Conservation (phyloP, 1,284 basidiomycete species). For the Amanita bisporigera region DNA sequence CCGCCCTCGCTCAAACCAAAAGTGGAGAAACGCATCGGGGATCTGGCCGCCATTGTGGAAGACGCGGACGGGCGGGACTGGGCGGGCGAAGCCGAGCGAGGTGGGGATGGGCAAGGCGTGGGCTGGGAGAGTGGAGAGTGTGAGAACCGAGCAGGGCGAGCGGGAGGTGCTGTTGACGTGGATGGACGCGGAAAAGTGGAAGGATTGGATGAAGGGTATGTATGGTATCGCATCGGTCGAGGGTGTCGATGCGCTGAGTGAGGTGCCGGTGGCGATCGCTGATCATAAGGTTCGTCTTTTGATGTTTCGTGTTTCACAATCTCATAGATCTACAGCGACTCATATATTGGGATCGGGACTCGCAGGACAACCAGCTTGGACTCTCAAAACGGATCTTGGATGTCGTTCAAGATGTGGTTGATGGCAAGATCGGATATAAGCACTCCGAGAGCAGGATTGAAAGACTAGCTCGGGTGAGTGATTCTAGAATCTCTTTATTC, state of each 20-base stretch:
- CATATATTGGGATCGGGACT: conserved; percentile 69
- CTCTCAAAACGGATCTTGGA: conserved; percentile 67
- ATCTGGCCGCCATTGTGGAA: conserved; percentile 73
- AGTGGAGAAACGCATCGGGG: conserved; percentile 55
- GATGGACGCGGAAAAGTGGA: conserved; percentile 85
- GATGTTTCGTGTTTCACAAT: conserved; percentile 17
- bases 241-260: conserved; percentile 41
- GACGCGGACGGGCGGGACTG: conserved; percentile 48
- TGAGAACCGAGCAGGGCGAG: conserved; percentile 26
- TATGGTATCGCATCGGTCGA: conserved; percentile 63
- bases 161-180: conserved; percentile 82
- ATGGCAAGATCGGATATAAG: conserved; percentile 60
- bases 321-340: conserved; percentile 53
- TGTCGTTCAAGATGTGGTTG: conserved; percentile 70
- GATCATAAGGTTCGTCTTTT: conserved; percentile 72
- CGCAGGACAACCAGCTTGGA: conserved; percentile 55
- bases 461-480: conserved; percentile 66
- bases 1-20: conserved; percentile 45
- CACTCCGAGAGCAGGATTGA: conserved; percentile 75
- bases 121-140: neutral
- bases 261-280: conserved; percentile 71
- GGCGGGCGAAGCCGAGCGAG: conserved; percentile 22
- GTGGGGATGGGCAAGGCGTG: neutral
- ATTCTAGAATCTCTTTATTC: neutral
- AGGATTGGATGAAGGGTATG: conserved; percentile 86